Evolutionary conservation across 352 stramenopile species (phyloP).

Genomic region (Phytophthora brassicae): DNA sequence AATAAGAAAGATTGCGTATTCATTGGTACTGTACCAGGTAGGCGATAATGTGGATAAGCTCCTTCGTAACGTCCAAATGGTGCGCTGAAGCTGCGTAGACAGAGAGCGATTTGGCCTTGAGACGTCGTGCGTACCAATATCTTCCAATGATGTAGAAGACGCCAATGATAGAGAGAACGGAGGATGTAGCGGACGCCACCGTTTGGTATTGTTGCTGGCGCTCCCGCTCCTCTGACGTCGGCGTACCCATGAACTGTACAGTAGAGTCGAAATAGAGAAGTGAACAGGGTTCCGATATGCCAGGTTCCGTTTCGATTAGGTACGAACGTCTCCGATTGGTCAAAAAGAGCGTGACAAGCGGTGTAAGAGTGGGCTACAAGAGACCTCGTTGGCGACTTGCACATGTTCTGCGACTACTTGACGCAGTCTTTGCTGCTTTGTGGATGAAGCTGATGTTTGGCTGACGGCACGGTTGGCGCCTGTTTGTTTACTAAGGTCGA

Average conservation of each 20-base stretch:
- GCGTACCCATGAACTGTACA: constrained; percentile 11
- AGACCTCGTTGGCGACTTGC: constrained; percentile 17
- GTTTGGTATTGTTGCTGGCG: constrained; percentile 45
- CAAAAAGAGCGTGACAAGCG: constrained; percentile 16
- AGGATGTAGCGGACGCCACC: constrained; percentile 67
- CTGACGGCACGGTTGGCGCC: too few relatives aligned
- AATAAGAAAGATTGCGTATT: neutral
- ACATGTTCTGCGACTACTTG: too few relatives aligned
- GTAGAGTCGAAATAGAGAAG: constrained; percentile 17
- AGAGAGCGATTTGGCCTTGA: constrained; percentile 48
- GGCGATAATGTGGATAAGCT: constrained; percentile 84
- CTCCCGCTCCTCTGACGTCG: constrained; percentile 13
- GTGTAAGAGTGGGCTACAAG: constrained; percentile 11
- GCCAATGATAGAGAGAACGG: constrained; percentile 75
- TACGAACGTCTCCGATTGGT: constrained; percentile 9
- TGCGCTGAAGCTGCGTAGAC: constrained; percentile 46
- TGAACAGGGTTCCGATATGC: constrained; percentile 3
- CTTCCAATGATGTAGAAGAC: constrained; percentile 82
- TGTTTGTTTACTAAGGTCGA: too few relatives aligned
- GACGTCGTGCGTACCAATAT: constrained; percentile 73
- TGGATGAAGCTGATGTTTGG: neutral
- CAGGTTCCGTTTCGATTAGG: neutral
- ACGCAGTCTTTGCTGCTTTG: too few relatives aligned
- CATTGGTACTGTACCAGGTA: constrained; percentile 63
- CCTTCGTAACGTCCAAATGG: constrained; percentile 81